Evolutionary conservation across 106 monocot genomes (phyloP).

Genomic region (Dendrobium chrysotoxum): DNA sequence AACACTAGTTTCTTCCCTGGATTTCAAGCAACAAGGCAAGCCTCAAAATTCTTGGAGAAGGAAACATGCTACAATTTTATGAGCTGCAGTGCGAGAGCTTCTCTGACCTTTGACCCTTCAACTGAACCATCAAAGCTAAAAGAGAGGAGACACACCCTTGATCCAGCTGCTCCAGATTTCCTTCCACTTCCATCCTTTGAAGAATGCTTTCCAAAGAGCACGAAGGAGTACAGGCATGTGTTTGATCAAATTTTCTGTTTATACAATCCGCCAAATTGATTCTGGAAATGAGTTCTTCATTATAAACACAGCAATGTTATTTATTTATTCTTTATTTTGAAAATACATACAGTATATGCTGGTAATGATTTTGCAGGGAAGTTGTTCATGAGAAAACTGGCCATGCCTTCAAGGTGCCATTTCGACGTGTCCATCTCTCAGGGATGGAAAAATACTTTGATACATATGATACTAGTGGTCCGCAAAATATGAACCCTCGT

Average conservation of each 20-base stretch:
- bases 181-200: constrained; percentile 82
- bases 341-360: background rate
- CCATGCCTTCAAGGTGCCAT: constrained; percentile 74
- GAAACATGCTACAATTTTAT: constrained; percentile 4
- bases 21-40: constrained; percentile 18
- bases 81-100: constrained; percentile 32
- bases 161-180: constrained; percentile 86
- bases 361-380: constrained; percentile 45
- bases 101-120: constrained; percentile 49
- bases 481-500: constrained; percentile 70
- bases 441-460: constrained; percentile 69
- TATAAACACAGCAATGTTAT: background rate
- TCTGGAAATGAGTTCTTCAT: background rate
- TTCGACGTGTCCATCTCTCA: constrained; percentile 74
- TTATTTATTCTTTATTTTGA: background rate
- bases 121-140: constrained; percentile 35
- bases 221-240: constrained; percentile 72
- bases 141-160: constrained; percentile 58
- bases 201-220: constrained; percentile 91
- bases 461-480: constrained; percentile 92
- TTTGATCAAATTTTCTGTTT: background rate
- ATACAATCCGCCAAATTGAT: background rate
- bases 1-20: constrained; percentile 33
- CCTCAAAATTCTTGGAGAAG: constrained; percentile 15
- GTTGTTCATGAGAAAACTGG: constrained; percentile 71